These are phyloP conservation scores for Pleurotus platypus DNA, from an alignment of 768 basidiomycete species.

Conservation along the genomic window DNA sequence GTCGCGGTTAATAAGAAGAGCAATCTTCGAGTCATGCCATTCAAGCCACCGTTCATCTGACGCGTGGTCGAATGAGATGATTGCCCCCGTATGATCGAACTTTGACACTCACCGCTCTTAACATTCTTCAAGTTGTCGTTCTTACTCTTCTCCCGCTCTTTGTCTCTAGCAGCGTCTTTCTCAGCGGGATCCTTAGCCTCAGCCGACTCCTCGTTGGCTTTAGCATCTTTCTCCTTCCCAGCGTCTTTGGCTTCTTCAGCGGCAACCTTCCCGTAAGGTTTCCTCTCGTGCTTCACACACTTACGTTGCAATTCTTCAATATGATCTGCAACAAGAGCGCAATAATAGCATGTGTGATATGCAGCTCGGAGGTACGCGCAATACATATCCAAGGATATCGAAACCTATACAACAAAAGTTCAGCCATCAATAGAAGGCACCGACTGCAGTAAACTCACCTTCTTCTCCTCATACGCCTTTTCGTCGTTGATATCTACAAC, in stretches of 20 bases:
- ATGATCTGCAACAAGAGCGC: constrained; percentile 88
- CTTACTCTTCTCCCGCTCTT: constrained; percentile 35
- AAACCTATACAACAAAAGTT: constrained; percentile 43
- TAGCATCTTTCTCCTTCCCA: constrained; percentile 49
- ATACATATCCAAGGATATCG: constrained; percentile 86
- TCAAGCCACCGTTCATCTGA: constrained; percentile 88
- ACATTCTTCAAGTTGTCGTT: constrained; percentile 25
- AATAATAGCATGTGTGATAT: constrained; percentile 97
- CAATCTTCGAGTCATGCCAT: constrained; percentile 83
- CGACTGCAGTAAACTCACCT: constrained; percentile 42
- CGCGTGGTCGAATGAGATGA: no score
- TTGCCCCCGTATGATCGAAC: neutral
- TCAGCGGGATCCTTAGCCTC: constrained; percentile 34
- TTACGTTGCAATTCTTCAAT: constrained; percentile 93
- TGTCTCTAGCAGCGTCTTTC: constrained; percentile 31
- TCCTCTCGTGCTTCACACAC: constrained; percentile 89
- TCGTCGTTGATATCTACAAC: constrained; percentile 58
- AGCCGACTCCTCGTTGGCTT: constrained; percentile 35
- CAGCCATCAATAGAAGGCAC: constrained; percentile 17
- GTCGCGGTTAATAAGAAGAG: constrained; percentile 72
- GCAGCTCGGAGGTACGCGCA: constrained; percentile 90
- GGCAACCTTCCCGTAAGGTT: constrained; percentile 59
- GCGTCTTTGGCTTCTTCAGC: constrained; percentile 60
- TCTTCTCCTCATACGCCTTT: constrained; percentile 63
- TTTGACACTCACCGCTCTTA: constrained; percentile 53